Conservation (phyloP, 2,329 filamentous ascomycete genomes). For the Paracoccidioides lutzii region DNA sequence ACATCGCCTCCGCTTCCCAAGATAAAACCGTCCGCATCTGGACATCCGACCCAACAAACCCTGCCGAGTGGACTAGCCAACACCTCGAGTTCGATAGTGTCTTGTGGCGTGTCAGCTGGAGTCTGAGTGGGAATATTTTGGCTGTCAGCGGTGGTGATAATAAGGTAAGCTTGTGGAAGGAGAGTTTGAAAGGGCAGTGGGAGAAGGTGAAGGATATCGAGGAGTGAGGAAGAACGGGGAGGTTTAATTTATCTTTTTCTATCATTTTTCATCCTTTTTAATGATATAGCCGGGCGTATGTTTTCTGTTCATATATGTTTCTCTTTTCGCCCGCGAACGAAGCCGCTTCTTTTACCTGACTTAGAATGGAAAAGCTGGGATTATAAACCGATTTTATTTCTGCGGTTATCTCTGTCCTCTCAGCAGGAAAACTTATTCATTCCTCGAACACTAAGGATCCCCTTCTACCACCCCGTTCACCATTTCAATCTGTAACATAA, state of each 20-base stretch:
- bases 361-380: background rate
- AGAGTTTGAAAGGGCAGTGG: slow-evolving; percentile 93
- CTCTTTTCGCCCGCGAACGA: background rate
- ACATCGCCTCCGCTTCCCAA: slow-evolving; percentile 90
- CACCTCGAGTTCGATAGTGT: slow-evolving; percentile 76
- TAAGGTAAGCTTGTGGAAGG: slow-evolving; percentile 96
- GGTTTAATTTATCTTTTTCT: background rate
- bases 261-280: background rate
- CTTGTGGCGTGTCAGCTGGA: slow-evolving; percentile 96
- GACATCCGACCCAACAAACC: slow-evolving; percentile 59
- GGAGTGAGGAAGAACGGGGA: slow-evolving; percentile 42
- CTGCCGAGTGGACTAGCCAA: slow-evolving; percentile 71
- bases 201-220: slow-evolving; percentile 95
- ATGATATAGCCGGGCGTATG: background rate
- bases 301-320: background rate
- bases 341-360: background rate
- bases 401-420: background rate
- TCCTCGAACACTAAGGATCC: no score
- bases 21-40: slow-evolving; percentile 97
- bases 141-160: slow-evolving; percentile 91
- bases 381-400: no score
- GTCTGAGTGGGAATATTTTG: slow-evolving; percentile 87
- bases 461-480: no score
- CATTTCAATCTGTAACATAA: no score
- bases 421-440: no score